Conservation (phyloP, 1,139 yeast genomes). For the Hemisphaericaspora subhashii region DNA sequence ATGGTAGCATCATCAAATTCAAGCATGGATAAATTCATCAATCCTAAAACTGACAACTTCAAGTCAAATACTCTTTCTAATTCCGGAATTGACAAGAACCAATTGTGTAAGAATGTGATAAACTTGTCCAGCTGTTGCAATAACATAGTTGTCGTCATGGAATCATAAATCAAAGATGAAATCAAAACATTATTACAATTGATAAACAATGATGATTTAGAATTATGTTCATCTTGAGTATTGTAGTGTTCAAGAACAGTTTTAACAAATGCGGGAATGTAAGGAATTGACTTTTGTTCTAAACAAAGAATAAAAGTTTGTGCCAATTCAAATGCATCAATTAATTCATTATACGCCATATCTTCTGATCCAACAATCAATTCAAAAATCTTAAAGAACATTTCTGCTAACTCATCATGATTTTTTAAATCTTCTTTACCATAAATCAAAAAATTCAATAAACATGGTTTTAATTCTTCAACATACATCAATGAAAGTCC, state of each 20-base stretch:
- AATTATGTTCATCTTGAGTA: conserved; percentile 7
- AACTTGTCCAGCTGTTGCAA: conserved; percentile 50
- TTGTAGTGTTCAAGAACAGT: conserved; percentile 19
- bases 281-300: conserved; percentile 38
- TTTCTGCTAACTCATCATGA: conserved; percentile 23
- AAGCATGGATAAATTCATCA: conserved; percentile 47
- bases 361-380: conserved; percentile 38
- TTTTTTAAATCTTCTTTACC: conserved; percentile 55
- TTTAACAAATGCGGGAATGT: conserved; percentile 41
- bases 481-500: conserved; percentile 61
- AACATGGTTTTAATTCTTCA: conserved; percentile 74
- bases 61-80: conserved; percentile 80
- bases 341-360: conserved; percentile 51
- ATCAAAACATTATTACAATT: conserved; percentile 66
- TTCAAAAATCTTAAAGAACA: conserved; percentile 34
- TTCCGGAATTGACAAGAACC: conserved; percentile 63
- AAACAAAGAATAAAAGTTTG: conserved; percentile 55
- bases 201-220: conserved; percentile 27
- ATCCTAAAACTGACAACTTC: conserved; percentile 70
- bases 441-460: conserved; percentile 76
- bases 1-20: conserved; percentile 20
- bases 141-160: conserved; percentile 52
- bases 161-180: conserved; percentile 63
- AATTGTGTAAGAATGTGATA: conserved; percentile 56
- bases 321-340: conserved; percentile 52